These are phyloP conservation scores for Parafenestella ontariensis DNA, from an alignment of 2,329 filamentous ascomycete species.

Conservation along the genomic window DNA sequence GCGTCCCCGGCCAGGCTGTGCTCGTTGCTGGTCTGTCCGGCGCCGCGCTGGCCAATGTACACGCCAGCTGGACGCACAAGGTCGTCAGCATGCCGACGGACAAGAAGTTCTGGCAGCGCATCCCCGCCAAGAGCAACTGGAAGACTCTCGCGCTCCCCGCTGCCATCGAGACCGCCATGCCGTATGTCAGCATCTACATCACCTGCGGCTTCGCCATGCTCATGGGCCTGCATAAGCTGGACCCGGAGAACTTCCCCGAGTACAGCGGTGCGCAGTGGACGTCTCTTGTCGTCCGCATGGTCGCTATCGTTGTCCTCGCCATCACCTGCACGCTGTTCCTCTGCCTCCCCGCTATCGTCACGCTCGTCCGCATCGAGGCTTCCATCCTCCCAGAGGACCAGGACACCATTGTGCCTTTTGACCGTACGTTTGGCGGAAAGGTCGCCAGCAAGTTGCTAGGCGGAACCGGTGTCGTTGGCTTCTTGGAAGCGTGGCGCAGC, in stretches of 20 bases:
- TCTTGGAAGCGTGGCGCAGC: conserved; percentile 79
- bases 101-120: conserved; percentile 68
- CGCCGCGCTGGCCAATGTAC: conserved; percentile 70
- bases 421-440: conserved; percentile 82
- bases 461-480: conserved; percentile 72
- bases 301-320: conserved; percentile 47
- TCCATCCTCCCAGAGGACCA: conserved; percentile 82
- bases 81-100: conserved; percentile 75
- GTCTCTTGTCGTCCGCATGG: conserved; percentile 51
- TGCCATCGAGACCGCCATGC: conserved; percentile 66
- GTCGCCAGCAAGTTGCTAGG: conserved; percentile 77
- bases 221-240: conserved; percentile 46
- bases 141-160: conserved; percentile 73
- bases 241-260: conserved; percentile 40
- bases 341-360: conserved; percentile 79
- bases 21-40: conserved; percentile 65
- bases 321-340: conserved; percentile 67
- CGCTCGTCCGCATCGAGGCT: conserved; percentile 83
- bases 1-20: conserved; percentile 55
- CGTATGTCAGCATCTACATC: conserved; percentile 61
- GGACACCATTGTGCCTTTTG: conserved; percentile 87
- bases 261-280: conserved; percentile 43
- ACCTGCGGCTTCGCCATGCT: conserved; percentile 53
- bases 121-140: conserved; percentile 71
- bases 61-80: conserved; percentile 83